A percentile compares a stretch with the other conserved stretches of the same genome.
These are phyloP conservation scores for Beta lomatogona DNA, from an alignment of 179 eudicot genomes.

Conservation along the genomic window DNA sequence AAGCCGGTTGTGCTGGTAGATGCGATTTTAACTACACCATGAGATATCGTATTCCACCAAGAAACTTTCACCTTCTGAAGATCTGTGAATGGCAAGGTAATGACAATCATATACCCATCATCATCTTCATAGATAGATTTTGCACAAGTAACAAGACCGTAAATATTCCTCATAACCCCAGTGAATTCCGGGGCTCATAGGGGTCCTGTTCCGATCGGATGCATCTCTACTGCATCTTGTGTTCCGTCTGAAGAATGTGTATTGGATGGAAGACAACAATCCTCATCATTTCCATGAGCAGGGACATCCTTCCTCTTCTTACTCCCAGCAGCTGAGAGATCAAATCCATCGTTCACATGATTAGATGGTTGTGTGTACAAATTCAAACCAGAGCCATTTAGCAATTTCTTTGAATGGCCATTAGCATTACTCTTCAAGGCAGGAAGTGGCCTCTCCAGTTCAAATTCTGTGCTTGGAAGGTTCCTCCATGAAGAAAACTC, in stretches of 20 bases:
- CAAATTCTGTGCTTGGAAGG: constrained; percentile 70
- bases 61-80: constrained; percentile 67
- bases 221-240: constrained; percentile 41
- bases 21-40: constrained; percentile 64
- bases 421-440: constrained; percentile 42
- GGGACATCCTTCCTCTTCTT: constrained; percentile 64
- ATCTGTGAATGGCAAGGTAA: constrained; percentile 62
- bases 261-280: constrained; percentile 38
- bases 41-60: constrained; percentile 65
- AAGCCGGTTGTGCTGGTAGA: constrained; percentile 57
- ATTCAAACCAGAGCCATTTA: constrained; percentile 68
- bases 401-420: constrained; percentile 49
- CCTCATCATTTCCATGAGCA: constrained; percentile 53
- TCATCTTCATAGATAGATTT: constrained; percentile 72
- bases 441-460: constrained; percentile 66
- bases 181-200: constrained; percentile 59
- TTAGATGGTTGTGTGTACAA: constrained; percentile 59
- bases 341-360: constrained; percentile 49
- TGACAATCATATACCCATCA: constrained; percentile 55
- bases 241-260: constrained; percentile 37
- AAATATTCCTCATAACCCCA: constrained; percentile 63
- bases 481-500: constrained; percentile 83
- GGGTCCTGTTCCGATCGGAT: constrained; percentile 35
- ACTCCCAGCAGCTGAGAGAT: constrained; percentile 41
- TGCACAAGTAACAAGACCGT: constrained; percentile 77